A percentile compares a stretch with the other conserved stretches of the same genome.
Conservation (phyloP, 495 filamentous ascomycete genomes). For the Parachaetomium inaequale region DNA sequence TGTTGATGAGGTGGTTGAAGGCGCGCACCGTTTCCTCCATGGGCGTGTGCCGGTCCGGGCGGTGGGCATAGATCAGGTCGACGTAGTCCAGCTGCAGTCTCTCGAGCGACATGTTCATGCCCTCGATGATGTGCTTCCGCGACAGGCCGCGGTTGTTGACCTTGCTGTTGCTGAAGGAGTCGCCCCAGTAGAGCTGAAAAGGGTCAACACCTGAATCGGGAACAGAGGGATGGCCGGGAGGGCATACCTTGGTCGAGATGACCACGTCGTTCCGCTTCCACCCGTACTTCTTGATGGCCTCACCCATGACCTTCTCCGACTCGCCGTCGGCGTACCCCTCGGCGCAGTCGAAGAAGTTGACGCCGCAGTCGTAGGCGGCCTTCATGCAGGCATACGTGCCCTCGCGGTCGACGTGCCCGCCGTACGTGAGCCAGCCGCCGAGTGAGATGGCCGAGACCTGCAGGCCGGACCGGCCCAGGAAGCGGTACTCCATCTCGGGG, state of each 20-base stretch:
- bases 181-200: constrained; percentile 56
- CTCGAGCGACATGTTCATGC: constrained; percentile 54
- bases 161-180: constrained; percentile 53
- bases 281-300: constrained; percentile 53
- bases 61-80: constrained; percentile 72
- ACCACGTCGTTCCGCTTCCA: constrained; percentile 70
- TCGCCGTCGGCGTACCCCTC: constrained; percentile 52
- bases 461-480: constrained; percentile 69
- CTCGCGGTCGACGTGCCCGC: constrained; percentile 66
- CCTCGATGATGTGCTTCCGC: constrained; percentile 73
- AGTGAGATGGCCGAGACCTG: constrained; percentile 72
- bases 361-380: constrained; percentile 64
- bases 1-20: constrained; percentile 69
- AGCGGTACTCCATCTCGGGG: constrained; percentile 70
- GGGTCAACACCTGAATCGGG: neutral
- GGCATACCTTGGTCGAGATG: constrained; percentile 57
- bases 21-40: constrained; percentile 75
- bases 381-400: constrained; percentile 60
- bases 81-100: constrained; percentile 64
- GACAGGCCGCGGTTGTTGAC: constrained; percentile 56
- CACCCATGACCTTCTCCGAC: constrained; percentile 57
- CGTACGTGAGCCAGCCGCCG: constrained; percentile 75
- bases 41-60: constrained; percentile 67
- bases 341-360: constrained; percentile 56
- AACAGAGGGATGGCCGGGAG: neutral